Percentiles rank a stretch among this genome's conserved stretches.
Conservation (phyloP, 805 yeast genomes). For the Teunomyces atbi region DNA sequence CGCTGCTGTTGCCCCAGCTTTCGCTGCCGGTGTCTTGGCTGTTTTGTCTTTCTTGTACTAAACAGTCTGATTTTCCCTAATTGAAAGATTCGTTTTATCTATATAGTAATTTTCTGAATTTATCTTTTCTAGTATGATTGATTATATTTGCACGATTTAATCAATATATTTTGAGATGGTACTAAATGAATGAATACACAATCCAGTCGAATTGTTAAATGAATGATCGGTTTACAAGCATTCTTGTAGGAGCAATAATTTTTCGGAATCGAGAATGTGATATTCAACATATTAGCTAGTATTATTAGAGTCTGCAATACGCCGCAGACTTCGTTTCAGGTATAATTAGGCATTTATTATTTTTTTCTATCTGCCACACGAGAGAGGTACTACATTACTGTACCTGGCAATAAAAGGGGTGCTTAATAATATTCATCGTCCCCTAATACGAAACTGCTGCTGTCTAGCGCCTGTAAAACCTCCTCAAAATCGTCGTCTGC, state of each 20-base stretch:
- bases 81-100: slow-evolving; percentile 3
- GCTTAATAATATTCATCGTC: slow-evolving; percentile 1
- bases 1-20: slow-evolving; percentile 9
- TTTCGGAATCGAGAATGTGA: neutral
- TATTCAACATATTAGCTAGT: too few species aligned
- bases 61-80: slow-evolving; percentile 1
- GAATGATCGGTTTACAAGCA: too few species aligned
- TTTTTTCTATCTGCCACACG: too few species aligned
- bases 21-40: slow-evolving; percentile 15
- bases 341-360: too few species aligned
- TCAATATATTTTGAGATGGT: neutral
- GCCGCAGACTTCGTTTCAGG: too few species aligned
- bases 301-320: too few species aligned
- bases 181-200: too few species aligned
- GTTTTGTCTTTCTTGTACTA: slow-evolving; percentile 14
- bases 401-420: neutral
- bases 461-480: neutral
- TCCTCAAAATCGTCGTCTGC: neutral
- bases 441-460: neutral
- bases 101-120: neutral
- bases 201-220: too few species aligned
- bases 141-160: slow-evolving; percentile 1
- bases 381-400: neutral
- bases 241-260: too few species aligned
- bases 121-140: neutral